Evolutionary conservation across 257 asterid species (phyloP), one percentile per base, ranked within the genome.

Genomic region (Coffea canephora): DNA sequence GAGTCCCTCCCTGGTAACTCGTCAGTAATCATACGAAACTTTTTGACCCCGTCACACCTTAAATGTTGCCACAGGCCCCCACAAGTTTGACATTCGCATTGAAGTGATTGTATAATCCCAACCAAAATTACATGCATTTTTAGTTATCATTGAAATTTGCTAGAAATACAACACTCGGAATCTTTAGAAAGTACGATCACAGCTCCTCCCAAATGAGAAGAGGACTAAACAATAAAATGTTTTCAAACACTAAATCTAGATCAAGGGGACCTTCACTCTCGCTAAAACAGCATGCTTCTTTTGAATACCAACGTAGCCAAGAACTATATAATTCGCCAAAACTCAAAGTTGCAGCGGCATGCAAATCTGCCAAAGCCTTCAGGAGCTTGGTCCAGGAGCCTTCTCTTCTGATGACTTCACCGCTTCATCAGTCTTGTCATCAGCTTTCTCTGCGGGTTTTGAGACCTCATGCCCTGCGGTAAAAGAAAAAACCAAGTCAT

Each of bases 391-490:
- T n/a, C 74, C 65, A 3, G 89, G 61, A 62, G 86, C 82, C 74
- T 82, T 89, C 61, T 73, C 90, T 69, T 48, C 87, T 15, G 23
- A 66, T 31, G 71, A 31, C 79, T 85, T 77, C 3, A 70, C 82
- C n/a, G 54, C 65, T 45, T n/a, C 85, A 25, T 19, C 87, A 25
- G 71, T 84, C 84, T 77, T 82, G n/a, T 80, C 86, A 36, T 48
- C 83, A 65, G 68, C 86, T 62, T 74, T 78, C 74, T 68, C 89
- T 41, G 78, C 93, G 0, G 96, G 89, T 80, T 85, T 84, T 69
- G 80, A 72, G 19, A 86, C 72, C 80, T 90, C 94, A 85, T 82
- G 70, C 34, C 72, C 86, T 84, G 83, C 55, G 71, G 54, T 9
- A 15, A 74, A 48, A 50, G 59, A 67, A n/a, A 73, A 61, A 12